These are phyloP conservation scores for Hemerocallis citrina DNA, from an alignment of 106 monocot species.

Conservation along the genomic window DNA sequence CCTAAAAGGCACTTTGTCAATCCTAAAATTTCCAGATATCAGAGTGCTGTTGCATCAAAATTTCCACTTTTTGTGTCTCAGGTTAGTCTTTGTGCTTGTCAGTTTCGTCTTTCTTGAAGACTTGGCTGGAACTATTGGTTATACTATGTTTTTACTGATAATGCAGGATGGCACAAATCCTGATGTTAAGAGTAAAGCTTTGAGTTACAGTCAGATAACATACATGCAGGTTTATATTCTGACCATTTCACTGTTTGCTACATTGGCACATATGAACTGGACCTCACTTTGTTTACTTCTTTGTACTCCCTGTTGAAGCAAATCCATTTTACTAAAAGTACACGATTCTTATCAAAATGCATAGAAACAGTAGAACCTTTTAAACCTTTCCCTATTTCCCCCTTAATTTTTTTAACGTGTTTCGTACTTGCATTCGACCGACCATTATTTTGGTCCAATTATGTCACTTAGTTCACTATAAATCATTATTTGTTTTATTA, in stretches of 20 bases:
- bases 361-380: too few species aligned
- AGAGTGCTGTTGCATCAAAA: constrained; percentile 63
- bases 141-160: constrained; percentile 8
- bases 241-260: background rate
- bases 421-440: too few species aligned
- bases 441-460: too few species aligned
- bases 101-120: background rate
- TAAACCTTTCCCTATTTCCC: too few species aligned
- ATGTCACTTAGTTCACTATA: too few species aligned
- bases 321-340: too few species aligned
- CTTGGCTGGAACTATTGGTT: background rate
- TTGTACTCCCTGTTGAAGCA: too few species aligned
- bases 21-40: constrained; percentile 53
- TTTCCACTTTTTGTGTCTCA: constrained; percentile 96
- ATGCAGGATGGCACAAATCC: constrained; percentile 89
- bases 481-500: too few species aligned
- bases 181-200: constrained; percentile 79
- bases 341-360: too few species aligned
- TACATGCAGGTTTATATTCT: constrained; percentile 76
- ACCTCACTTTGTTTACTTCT: background rate
- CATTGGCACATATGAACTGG: background rate
- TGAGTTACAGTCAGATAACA: constrained; percentile 67
- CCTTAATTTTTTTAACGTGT: too few species aligned
- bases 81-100: constrained; percentile 27
- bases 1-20: background rate